Conservation (phyloP, 2,329 filamentous ascomycete genomes). For the Leptographium radiaticola region DNA sequence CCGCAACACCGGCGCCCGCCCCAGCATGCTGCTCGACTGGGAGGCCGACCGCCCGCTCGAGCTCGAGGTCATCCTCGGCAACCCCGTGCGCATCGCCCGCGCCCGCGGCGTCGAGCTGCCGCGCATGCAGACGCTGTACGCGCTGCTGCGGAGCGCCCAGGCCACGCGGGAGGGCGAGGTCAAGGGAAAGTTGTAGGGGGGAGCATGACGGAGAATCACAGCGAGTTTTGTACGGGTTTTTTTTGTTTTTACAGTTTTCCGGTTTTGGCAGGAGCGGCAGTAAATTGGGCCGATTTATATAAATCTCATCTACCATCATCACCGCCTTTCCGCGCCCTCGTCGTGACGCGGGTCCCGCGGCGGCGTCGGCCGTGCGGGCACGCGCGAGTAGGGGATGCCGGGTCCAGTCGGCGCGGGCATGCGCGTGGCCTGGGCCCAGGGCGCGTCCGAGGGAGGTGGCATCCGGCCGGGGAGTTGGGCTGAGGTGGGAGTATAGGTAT, state of each 20-base stretch:
- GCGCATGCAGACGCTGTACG: conserved; percentile 53
- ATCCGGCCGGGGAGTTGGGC: no score
- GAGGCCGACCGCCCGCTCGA: conserved; percentile 53
- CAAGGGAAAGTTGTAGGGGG: conserved; percentile 22
- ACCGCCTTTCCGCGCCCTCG: no score
- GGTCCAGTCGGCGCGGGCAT: conserved; percentile 13
- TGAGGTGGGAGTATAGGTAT: no score
- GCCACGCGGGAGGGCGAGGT: conserved; percentile 26
- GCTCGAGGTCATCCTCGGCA: conserved; percentile 59
- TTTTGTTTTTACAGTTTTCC: no score
- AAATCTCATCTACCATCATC: no score
- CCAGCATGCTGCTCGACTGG: conserved; percentile 60
- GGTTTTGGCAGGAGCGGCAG: background rate
- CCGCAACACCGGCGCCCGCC: conserved; percentile 49
- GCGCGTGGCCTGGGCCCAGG: conserved; percentile 15
- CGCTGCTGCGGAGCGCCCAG: conserved; percentile 50
- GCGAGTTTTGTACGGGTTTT: no score
- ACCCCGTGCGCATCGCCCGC: conserved; percentile 53
- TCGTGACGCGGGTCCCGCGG: no score
- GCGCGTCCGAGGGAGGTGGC: no score
- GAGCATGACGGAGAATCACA: no score
- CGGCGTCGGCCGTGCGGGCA: conserved; percentile 6
- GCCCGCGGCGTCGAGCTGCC: conserved; percentile 52
- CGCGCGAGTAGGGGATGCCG: conserved; percentile 25
- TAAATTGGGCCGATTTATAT: no score